Evolutionary conservation across 78 protist genomes (phyloP), one percentile per base, ranked within the genome.

Genomic region (Dictyostelium firmibasis): DNA sequence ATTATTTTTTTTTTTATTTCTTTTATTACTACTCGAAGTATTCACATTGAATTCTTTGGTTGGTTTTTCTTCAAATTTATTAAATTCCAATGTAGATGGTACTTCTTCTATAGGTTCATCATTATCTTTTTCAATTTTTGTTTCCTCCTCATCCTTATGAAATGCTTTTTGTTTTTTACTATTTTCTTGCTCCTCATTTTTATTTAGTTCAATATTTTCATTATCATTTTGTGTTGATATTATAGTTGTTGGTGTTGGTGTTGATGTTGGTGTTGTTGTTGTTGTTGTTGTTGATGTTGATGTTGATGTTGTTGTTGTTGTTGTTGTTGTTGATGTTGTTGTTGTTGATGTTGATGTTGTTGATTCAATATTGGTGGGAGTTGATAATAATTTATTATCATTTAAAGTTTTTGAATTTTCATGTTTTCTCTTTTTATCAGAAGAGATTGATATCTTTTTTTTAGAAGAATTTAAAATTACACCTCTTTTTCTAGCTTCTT

Each of bases 401-500:
- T 67, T n/a, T 67, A 20, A 57, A 57, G 67, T 16, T 57, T 50
- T 50, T 50, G 16, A 3, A 20, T 57, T 57, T 57, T 57, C 67
- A 20, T 20, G 36, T 67, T 67, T 67, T 67, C 16, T 27, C 35
- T 67, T 67, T 27, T 67, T 67, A 11, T 67, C 75, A 11, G 11
- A 2, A 11, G 11, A 2, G n/a, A 11, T 67, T 67, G 20, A 4
- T 72, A 33, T 72, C 9, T 72, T 31, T 70, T 70, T 33, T 72
- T 72, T 72, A 7, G 43, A 13, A 4, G 20, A 33, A 29, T 72
- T 7, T 72, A 72, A 72, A 31, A 77, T 2, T 43, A 47, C 83
- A 74, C 92, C 92, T 74, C 92, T 85, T 50, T 85, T 38, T 44
- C 13, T 70, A 43, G 92, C n/a, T 1, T 74, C 92, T 50, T 44